Percentiles rank a stretch among this genome's conserved stretches.
Evolutionary conservation across 1,284 basidiomycete genomes (phyloP).

Genomic region (Meira nashicola): DNA sequence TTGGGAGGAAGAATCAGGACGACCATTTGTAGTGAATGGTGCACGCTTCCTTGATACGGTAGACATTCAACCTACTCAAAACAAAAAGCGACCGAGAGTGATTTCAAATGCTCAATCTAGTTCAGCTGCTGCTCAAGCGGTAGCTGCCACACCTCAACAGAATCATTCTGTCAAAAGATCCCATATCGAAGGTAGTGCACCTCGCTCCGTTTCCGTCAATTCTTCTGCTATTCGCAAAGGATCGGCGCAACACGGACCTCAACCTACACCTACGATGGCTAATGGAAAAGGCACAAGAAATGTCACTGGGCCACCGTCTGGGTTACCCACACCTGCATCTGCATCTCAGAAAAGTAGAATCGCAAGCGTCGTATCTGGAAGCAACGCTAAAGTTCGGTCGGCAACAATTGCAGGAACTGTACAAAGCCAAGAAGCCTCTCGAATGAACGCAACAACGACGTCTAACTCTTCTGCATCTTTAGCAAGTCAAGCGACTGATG

Average conservation of each 20-base stretch:
- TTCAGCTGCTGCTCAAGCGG: not conserved
- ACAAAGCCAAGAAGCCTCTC: too few species aligned
- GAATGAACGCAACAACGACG: not conserved
- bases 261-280: too few species aligned
- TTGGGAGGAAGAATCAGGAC: slow-evolving; percentile 78
- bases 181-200: not conserved
- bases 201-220: not conserved
- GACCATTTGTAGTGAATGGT: slow-evolving; percentile 79
- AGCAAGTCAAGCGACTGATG: slow-evolving; percentile 5
- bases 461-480: not conserved
- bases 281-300: too few species aligned
- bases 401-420: too few species aligned
- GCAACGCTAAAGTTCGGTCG: not conserved
- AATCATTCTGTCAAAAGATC: not conserved
- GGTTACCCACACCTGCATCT: not conserved
- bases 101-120: not conserved
- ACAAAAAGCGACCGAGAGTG: not conserved
- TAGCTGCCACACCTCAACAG: slow-evolving; percentile 2
- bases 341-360: not conserved
- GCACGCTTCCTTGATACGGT: slow-evolving; percentile 71
- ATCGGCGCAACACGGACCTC: not conserved
- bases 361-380: not conserved
- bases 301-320: too few species aligned
- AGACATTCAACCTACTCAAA: not conserved
- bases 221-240: too few species aligned